These are phyloP conservation scores for Kluyveromyces aestuarii DNA, from an alignment of 805 yeast species.

Conservation along the genomic window DNA sequence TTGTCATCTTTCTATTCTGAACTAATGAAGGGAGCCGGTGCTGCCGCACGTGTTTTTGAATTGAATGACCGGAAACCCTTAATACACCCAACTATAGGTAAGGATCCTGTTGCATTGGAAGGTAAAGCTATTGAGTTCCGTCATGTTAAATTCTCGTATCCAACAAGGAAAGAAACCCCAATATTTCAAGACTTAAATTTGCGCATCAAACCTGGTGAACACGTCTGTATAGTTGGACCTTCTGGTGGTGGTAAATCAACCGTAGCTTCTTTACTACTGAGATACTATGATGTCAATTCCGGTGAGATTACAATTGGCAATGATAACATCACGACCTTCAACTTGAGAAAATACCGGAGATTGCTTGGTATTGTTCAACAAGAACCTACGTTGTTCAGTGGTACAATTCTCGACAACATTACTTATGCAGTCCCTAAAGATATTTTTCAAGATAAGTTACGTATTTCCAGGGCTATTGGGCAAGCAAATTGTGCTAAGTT, in stretches of 20 bases:
- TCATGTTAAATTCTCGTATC: constrained; percentile 65
- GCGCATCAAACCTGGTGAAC: constrained; percentile 66
- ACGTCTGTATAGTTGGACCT: constrained; percentile 93
- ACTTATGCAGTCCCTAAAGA: constrained; percentile 52
- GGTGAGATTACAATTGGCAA: constrained; percentile 64
- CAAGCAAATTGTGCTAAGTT: constrained; percentile 70
- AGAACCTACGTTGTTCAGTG: constrained; percentile 84
- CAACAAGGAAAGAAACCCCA: constrained; percentile 65
- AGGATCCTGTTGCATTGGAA: constrained; percentile 22
- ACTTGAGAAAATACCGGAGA: constrained; percentile 62
- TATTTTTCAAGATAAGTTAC: constrained; percentile 48
- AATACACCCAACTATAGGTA: constrained; percentile 61
- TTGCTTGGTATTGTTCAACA: constrained; percentile 87
- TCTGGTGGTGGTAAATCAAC: constrained; percentile 95
- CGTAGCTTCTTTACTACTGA: constrained; percentile 62
- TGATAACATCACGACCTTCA: constrained; percentile 51
- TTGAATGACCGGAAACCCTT: constrained; percentile 67
- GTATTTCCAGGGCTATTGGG: constrained; percentile 49
- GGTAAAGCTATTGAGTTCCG: constrained; percentile 43
- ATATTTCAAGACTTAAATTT: constrained; percentile 58
- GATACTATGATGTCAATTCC: constrained; percentile 70
- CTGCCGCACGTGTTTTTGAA: constrained; percentile 86
- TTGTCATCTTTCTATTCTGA: constrained; percentile 87
- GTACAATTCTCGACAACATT: constrained; percentile 76
- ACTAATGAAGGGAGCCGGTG: constrained; percentile 95